Evolutionary conservation across 2,329 filamentous ascomycete genomes (phyloP), one percentile per base, ranked within the genome.

Genomic region (Pseudogymnoascus sp.): DNA sequence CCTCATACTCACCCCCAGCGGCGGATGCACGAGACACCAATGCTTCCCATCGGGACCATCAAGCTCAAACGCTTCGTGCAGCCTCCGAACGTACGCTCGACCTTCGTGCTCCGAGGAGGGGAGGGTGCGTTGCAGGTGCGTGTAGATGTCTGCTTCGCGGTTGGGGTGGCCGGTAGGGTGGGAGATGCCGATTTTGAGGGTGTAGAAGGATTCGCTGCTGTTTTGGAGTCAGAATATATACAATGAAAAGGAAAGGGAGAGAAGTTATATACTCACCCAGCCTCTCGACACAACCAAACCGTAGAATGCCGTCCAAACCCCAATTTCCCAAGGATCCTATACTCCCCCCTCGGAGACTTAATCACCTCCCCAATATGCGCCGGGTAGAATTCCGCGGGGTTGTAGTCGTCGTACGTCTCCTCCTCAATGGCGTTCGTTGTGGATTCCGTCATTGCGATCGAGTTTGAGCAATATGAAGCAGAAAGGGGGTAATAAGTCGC

Each of bases 261-360:
- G 37, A 9, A 0, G 3, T 10, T 11, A 17, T 21, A 21, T 15
- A 47, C 39, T 6, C 17, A 41, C 41, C 11, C 24, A 29, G 13
- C 6, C 11, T 77, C 74, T 29, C 66, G 71, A 47, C 72, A 73
- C 0, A 79, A 71, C 76, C 77, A 79, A 4, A 76, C 72, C 0
- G 76, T 78, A 1, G 76, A 77, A 41, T 65, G 67, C 5, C 67
- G 67, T 4, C 76, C 76, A 63, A 73, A 76, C n/a, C 76, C 76
- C 0, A 78, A 68, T 60, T 79, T 79, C 15, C 69, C 71, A 11
- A 77, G 67, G 24, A 47, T 29, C 24, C 29, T 21, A 29, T 47
- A 47, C 24, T 47, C 24, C 7, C 13, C 41, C 24, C 2, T 7
- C 1, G 13, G 13, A 3, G 41, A 29, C 13, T 29, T 29, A 15